Base-by-base conservation (phyloP, 2,329 filamentous ascomycete genomes). In the Aspergillus udagawae region DNA sequence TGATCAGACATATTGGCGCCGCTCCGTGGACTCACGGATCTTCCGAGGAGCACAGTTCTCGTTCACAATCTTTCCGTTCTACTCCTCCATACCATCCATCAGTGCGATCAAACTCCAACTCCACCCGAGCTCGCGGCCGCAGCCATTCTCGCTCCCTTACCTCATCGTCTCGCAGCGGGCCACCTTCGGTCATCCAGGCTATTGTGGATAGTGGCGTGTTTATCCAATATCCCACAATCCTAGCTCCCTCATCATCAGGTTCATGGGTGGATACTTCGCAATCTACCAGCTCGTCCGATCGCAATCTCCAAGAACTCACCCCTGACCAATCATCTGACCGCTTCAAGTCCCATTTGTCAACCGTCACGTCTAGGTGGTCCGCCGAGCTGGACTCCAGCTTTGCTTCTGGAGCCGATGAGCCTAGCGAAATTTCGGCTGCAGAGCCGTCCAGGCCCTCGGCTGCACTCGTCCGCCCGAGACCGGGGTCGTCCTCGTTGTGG, bases 331-430 rank as follows among this genome's bases (percentile, higher is more conserved):
- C 70, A 21, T 68, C 70, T 14, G 67, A 71, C 21, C 71, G 70
- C 53, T 76, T 75, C 67, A 75, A 75, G 54, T 74, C 74, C 50
- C 73, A 76, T 48, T 65, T 80, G 25, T 80, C 78, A 12, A 75
- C 75, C 8, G 75, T 79, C 4, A 75, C 75, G 2, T 80, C 79
- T 20, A 73, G 74, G 55, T 73, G 70, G 68, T 75, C 74, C 12
- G 70, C 67, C 14, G 73, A 75, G 52, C 68, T 67, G 55, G 57
- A 68, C 54, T 55, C 66, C 20, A 66, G 68, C 54, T 63, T 59
- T 29, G 47, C 64, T 12, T 65, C 67, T n/a, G 61, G 65, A 5
- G 61, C 63, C 12, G 63, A 60, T 41, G 61, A 67, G 20, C 60
- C 44, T 23, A 58, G 59, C 25, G 60, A 64, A 20, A 64, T 59